phyloP scores from a whole-genome alignment of 106 monocot species.

The Dioscorea zingiberensis region DNA sequence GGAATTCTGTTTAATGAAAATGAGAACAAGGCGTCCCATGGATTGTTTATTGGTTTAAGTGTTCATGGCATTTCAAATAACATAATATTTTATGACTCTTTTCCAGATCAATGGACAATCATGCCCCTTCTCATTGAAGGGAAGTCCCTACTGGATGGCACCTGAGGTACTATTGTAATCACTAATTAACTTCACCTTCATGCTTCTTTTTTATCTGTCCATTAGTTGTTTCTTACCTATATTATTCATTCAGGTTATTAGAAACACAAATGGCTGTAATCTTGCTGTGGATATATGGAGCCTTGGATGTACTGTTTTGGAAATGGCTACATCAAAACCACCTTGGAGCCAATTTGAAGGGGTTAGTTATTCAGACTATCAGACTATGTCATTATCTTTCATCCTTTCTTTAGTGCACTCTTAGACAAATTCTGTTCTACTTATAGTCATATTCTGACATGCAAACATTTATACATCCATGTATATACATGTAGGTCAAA shows the following conservation, averaged over 20 bases:
- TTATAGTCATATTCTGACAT: too few relatives aligned
- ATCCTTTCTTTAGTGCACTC: too few relatives aligned
- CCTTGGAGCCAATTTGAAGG: constrained; percentile 99
- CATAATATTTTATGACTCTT: background rate
- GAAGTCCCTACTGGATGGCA: constrained; percentile 99
- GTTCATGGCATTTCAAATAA: background rate
- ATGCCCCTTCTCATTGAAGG: constrained; percentile 91
- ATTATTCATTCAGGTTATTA: constrained; percentile 64
- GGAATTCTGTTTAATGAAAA: too few relatives aligned
- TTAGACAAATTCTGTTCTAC: too few relatives aligned
- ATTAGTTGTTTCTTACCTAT: background rate
- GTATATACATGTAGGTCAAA: too few relatives aligned
- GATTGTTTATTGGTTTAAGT: too few relatives aligned
- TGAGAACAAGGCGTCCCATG: too few relatives aligned
- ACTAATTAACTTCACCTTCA: background rate
- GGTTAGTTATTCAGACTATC: constrained; percentile 27
- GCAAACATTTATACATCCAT: too few relatives aligned
- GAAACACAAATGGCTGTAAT: constrained; percentile 86
- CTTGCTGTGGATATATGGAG: constrained; percentile 98
- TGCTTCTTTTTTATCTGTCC: background rate
- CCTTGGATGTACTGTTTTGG: constrained; percentile 94
- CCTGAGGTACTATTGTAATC: constrained; percentile 56
- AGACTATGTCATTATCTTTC: too few relatives aligned
- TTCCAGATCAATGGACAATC: constrained; percentile 84
- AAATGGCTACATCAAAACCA: constrained; percentile 99